These are phyloP conservation scores for Catenaria anguillulae DNA, from an alignment of 371 early-diverging fungal species.

Conservation along the genomic window DNA sequence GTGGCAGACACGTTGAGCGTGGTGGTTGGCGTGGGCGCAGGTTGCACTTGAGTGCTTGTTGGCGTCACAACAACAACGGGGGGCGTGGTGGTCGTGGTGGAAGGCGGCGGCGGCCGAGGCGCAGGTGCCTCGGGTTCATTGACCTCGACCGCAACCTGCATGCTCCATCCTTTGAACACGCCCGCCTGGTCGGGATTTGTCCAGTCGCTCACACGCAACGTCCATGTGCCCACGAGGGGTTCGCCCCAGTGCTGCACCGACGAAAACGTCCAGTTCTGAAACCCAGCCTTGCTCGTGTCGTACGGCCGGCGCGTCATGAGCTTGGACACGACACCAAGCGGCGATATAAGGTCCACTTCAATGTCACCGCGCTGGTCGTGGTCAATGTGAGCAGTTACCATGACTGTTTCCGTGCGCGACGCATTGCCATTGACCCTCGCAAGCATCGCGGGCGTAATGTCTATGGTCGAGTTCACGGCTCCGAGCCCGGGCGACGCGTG, in stretches of 20 bases:
- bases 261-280: conserved; percentile 88
- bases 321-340: conserved; percentile 43
- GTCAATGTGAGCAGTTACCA: conserved; percentile 62
- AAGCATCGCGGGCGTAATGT: conserved; percentile 29
- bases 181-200: conserved; percentile 15
- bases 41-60: no score
- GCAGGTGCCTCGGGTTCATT: conserved; percentile 17
- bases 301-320: conserved; percentile 46
- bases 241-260: conserved; percentile 92
- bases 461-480: conserved; percentile 14
- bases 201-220: conserved; percentile 31
- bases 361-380: conserved; percentile 72
- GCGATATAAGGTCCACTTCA: conserved; percentile 55
- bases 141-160: background rate
- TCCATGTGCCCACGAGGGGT: conserved; percentile 65
- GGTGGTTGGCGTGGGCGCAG: background rate
- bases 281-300: conserved; percentile 55
- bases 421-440: conserved; percentile 15
- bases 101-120: background rate
- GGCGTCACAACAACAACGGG: no score
- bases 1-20: background rate
- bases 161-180: conserved; percentile 3
- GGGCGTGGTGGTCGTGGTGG: no score
- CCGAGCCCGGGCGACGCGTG: background rate
- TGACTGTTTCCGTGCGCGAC: conserved; percentile 62